These are phyloP conservation scores for Pyrenula massariospora DNA, from an alignment of 495 filamentous ascomycete species.

Conservation along the genomic window DNA sequence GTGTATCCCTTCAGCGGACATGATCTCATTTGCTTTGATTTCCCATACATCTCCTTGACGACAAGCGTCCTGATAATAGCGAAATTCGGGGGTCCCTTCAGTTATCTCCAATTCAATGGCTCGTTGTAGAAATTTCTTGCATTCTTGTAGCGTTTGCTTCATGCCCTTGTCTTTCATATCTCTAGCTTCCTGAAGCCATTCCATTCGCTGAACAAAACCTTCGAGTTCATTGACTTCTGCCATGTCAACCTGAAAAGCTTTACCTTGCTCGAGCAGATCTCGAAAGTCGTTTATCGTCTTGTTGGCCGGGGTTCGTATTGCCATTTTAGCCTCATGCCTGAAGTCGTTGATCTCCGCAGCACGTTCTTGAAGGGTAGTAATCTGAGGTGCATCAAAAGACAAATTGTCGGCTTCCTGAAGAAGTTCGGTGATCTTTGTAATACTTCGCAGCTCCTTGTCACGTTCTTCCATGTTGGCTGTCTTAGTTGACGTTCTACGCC, in stretches of 20 bases:
- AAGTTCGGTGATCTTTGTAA: conserved; percentile 79
- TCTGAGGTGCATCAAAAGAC: conserved; percentile 91
- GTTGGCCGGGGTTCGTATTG: conserved; percentile 48
- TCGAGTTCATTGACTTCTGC: conserved; percentile 83
- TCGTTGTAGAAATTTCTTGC: conserved; percentile 62
- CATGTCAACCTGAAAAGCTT: conserved; percentile 86
- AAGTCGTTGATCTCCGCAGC: conserved; percentile 79
- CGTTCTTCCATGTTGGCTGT: conserved; percentile 78
- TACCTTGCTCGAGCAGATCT: conserved; percentile 77
- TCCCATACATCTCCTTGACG: conserved; percentile 79
- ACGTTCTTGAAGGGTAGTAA: conserved; percentile 74
- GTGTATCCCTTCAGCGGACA: conserved; percentile 77
- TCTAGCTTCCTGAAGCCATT: conserved; percentile 74
- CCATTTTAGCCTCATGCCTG: conserved; percentile 61
- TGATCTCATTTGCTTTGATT: conserved; percentile 83
- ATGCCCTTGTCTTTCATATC: conserved; percentile 48
- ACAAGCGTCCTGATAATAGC: conserved; percentile 62
- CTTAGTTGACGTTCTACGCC: conserved; percentile 69
- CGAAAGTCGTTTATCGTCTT: conserved; percentile 66
- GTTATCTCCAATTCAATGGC: conserved; percentile 66
- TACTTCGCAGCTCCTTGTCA: conserved; percentile 76
- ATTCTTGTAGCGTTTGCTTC: conserved; percentile 54
- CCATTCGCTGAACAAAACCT: conserved; percentile 68
- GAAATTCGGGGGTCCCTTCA: conserved; percentile 63
- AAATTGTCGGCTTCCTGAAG: conserved; percentile 76